These are phyloP conservation scores for Clitopilus passeckerianus DNA, from an alignment of 768 basidiomycete genomes.

Conservation along the genomic window DNA sequence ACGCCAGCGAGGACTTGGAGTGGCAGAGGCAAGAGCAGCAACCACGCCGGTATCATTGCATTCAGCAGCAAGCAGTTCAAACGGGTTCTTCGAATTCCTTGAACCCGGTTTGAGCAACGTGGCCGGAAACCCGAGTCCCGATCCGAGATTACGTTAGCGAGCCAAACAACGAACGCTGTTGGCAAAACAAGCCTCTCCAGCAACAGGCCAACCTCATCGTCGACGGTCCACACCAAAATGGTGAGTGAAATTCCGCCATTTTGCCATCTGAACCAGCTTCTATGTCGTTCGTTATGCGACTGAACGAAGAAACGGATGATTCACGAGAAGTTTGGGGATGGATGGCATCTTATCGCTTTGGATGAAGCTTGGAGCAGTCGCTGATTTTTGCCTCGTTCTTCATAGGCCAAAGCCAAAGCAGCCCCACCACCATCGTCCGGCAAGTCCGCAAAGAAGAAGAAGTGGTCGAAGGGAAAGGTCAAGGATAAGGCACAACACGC, in stretches of 20 bases:
- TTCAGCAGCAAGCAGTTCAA: slow-evolving; percentile 3
- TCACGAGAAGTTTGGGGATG: slow-evolving; percentile 17
- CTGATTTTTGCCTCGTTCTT: slow-evolving; percentile 15
- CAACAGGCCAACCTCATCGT: slow-evolving; percentile 24
- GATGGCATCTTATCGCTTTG: slow-evolving; percentile 28
- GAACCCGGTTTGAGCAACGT: slow-evolving; percentile 27
- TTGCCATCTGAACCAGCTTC: background rate
- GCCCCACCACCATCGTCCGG: slow-evolving; percentile 68
- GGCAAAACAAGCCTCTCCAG: slow-evolving; percentile 11
- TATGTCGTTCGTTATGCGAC: background rate
- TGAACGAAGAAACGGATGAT: background rate
- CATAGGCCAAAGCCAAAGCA: slow-evolving; percentile 75
- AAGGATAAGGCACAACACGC: slow-evolving; percentile 99
- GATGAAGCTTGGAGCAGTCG: slow-evolving; percentile 24
- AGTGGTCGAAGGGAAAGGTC: slow-evolving; percentile 99
- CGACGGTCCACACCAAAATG: slow-evolving; percentile 38
- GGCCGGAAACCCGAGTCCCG: slow-evolving; percentile 16
- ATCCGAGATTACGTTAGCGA: slow-evolving; percentile 19
- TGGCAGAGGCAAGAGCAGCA: slow-evolving; percentile 37
- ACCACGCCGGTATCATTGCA: slow-evolving; percentile 46
- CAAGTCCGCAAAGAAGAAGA: slow-evolving; percentile 98
- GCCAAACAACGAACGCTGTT: slow-evolving; percentile 37
- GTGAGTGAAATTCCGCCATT: slow-evolving; percentile 25
- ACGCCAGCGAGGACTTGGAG: slow-evolving; percentile 28
- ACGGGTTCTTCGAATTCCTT: slow-evolving; percentile 1